Percentiles rank a stretch among this genome's conserved stretches.
Conservation (phyloP, 2,329 filamentous ascomycete species). For the Geosmithia flava region DNA sequence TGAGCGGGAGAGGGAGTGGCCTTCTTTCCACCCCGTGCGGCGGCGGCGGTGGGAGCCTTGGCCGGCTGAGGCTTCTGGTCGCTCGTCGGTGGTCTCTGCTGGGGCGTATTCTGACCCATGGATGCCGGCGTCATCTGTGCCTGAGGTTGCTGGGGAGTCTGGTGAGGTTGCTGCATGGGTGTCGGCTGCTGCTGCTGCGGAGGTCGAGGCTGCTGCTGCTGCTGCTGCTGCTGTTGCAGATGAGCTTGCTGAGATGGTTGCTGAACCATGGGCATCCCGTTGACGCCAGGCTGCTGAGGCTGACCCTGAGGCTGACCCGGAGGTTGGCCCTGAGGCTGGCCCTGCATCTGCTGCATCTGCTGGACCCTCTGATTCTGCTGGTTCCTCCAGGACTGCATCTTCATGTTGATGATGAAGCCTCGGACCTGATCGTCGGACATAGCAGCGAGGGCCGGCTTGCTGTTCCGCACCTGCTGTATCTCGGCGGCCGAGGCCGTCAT, state of each 20-base stretch:
- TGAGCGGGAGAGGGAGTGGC: conserved; percentile 23
- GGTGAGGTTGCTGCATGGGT: conserved; percentile 9
- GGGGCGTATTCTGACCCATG: conserved; percentile 1
- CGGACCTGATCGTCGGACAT: conserved; percentile 21
- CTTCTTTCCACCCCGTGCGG: background rate
- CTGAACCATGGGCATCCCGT: background rate
- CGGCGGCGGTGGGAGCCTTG: background rate
- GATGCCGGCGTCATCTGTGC: background rate
- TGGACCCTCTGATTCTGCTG: conserved; percentile 15
- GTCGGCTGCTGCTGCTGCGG: conserved; percentile 14
- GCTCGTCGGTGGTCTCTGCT: background rate
- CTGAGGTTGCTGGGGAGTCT: background rate
- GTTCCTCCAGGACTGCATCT: conserved; percentile 15
- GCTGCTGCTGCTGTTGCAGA: conserved; percentile 22
- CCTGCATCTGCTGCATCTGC: conserved; percentile 2
- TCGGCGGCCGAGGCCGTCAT: conserved; percentile 15
- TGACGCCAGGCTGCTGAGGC: conserved; percentile 9
- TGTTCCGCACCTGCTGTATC: conserved; percentile 15
- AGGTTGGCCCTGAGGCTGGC: conserved; percentile 11
- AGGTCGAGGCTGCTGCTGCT: background rate
- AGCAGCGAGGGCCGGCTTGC: conserved; percentile 11
- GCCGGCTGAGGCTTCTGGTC: conserved; percentile 1
- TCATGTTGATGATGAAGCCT: conserved; percentile 17
- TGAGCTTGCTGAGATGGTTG: background rate
- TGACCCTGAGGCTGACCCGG: conserved; percentile 11